Evolutionary conservation across 768 basidiomycete species (phyloP), one percentile per base, ranked within the genome.

Genomic region (Suillus occidentalis): DNA sequence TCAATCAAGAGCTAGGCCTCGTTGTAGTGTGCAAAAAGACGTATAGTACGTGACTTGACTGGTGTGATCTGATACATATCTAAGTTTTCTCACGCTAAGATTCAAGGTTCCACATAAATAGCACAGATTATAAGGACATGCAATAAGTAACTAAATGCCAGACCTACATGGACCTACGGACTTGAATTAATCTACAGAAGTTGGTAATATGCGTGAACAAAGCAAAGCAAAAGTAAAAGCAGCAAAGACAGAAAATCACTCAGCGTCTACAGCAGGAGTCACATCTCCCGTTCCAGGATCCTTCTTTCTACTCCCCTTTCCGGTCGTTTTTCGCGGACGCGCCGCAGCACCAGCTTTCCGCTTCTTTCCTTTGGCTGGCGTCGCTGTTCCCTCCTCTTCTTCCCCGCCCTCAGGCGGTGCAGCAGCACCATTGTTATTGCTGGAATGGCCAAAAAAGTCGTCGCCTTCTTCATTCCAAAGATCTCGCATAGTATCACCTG

Each of bases 401-500:
- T 72, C 73, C 4, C 65, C 74, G 37, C 66, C 75, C 7, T 77
- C 77, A 25, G 25, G 63, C 3, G 61, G 57, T 50, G 57, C 49
- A 49, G 63, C 64, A 31, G 67, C 73, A 1, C 65, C 65, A 59
- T 2, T 42, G 13, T 72, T 70, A 28, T 72, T 68, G 13, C 76
- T 78, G 25, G 82, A 75, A 66, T 90, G 89, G 0, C 88, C 89
- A 70, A 94, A 94, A 78, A 94, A 94, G 70, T 91, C 90, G 69
- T 94, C 92, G 18, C 91, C 92, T 72, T 94, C 92, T 55, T 94
- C 92, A 68, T 90, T 88, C 92, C 92, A 94, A 25, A 94, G 75
- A 71, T 94, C 92, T 58, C 86, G 86, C 37, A 78, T 72, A 71
- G 78, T 65, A 42, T 73, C 70, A 7, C 82, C 77, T 71, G 76